Evolutionary conservation across 345 rosid genomes (phyloP).

Genomic region (Eutrema japonicum): DNA sequence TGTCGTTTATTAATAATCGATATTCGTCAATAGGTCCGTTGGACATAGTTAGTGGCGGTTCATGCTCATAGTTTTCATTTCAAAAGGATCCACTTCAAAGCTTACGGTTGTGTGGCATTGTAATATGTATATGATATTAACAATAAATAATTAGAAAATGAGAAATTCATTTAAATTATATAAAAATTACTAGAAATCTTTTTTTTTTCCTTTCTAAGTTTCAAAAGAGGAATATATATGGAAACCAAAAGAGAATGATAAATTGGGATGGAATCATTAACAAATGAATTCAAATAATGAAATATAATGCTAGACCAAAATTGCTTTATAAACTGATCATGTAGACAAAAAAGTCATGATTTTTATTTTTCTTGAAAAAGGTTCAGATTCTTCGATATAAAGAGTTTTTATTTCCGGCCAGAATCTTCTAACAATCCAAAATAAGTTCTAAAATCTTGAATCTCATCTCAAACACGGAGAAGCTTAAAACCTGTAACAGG

Average conservation of each 20-base stretch:
- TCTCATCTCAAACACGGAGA: neutral
- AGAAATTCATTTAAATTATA: neutral
- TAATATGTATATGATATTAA: neutral
- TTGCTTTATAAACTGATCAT: constrained; percentile 1
- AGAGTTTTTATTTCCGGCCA: neutral
- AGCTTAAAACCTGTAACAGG: neutral
- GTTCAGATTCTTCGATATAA: neutral
- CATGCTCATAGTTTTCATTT: neutral
- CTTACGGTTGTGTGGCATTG: neutral
- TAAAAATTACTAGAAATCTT: no score
- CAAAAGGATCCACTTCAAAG: constrained; percentile 10
- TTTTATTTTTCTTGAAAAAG: neutral
- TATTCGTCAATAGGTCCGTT: constrained; percentile 3
- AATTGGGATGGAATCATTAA: neutral
- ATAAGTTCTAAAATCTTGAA: neutral
- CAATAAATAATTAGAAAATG: neutral
- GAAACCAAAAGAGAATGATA: neutral
- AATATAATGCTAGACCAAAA: neutral
- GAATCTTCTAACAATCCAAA: neutral
- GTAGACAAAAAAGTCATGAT: neutral
- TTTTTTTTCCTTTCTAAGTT: neutral
- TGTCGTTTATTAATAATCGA: neutral
- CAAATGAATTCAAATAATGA: neutral
- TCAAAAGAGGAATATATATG: neutral
- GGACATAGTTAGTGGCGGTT: neutral